Evolutionary conservation across 495 filamentous ascomycete species (phyloP).

Genomic region (Lasiosphaeria hispida): DNA sequence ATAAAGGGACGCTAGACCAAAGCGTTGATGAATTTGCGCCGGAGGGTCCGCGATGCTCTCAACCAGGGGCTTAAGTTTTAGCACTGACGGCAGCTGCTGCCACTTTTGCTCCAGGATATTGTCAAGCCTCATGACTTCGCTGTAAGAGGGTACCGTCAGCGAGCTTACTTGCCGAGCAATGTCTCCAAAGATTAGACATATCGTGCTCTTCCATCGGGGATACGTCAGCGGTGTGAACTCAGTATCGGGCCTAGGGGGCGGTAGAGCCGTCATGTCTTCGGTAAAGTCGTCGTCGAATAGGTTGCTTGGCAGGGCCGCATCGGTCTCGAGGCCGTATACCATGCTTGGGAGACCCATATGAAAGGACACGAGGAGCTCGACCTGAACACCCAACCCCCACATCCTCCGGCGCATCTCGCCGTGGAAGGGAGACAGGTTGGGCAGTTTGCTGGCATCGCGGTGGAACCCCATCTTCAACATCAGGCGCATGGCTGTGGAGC

Average conservation of each 20-base stretch:
- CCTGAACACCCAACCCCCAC: conserved; percentile 50
- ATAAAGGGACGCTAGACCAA: conserved; percentile 68
- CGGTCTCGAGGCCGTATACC: conserved; percentile 47
- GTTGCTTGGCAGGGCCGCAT: conserved; percentile 46
- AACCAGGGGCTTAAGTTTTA: conserved; percentile 57
- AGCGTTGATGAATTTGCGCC: conserved; percentile 64
- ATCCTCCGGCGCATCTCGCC: conserved; percentile 56
- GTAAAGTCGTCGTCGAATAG: conserved; percentile 51
- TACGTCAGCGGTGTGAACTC: conserved; percentile 52
- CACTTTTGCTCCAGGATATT: conserved; percentile 57
- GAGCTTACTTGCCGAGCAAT: conserved; percentile 41
- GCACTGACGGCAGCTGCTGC: conserved; percentile 54
- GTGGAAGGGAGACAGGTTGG: conserved; percentile 51
- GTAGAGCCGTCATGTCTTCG: conserved; percentile 41
- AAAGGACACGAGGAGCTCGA: conserved; percentile 51
- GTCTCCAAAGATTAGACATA: conserved; percentile 38
- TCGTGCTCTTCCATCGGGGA: conserved; percentile 43
- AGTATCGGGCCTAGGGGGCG: conserved; percentile 39
- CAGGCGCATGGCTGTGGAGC: conserved; percentile 47
- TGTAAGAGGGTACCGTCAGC: conserved; percentile 50
- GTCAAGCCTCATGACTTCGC: conserved; percentile 66
- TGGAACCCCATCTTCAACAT: conserved; percentile 58
- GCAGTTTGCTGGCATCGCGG: conserved; percentile 48
- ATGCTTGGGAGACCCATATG: conserved; percentile 55
- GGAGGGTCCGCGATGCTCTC: conserved; percentile 64